These are phyloP conservation scores for Pseudogymnoascus verrucosus DNA, from an alignment of 2,329 filamentous ascomycete genomes.

Conservation along the genomic window DNA sequence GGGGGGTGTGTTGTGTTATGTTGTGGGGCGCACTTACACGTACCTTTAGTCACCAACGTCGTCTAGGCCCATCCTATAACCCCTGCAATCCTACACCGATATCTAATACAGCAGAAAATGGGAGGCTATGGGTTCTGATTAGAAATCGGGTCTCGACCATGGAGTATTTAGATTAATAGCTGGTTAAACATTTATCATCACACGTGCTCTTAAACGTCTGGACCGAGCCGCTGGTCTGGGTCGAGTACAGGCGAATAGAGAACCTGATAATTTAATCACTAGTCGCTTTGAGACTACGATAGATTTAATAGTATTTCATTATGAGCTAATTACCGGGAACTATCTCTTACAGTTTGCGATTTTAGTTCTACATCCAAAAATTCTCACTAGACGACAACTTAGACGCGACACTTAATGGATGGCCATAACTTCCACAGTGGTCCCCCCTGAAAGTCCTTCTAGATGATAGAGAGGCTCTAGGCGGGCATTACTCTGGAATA, in stretches of 20 bases:
- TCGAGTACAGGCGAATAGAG: no score
- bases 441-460: constrained; percentile 19
- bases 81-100: background rate
- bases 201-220: background rate
- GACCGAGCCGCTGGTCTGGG: background rate
- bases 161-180: background rate
- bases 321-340: background rate
- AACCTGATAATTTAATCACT: no score
- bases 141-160: background rate
- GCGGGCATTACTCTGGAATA: constrained; percentile 40
- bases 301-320: background rate
- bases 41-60: background rate
- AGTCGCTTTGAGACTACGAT: background rate
- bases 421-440: background rate
- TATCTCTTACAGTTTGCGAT: background rate
- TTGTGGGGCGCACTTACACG: background rate
- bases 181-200: background rate
- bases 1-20: background rate
- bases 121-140: background rate
- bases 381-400: background rate
- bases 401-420: background rate
- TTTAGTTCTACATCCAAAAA: background rate
- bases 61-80: background rate
- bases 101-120: background rate
- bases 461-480: constrained; percentile 44